Base-by-base conservation (phyloP, 768 basidiomycete genomes). In the Cantharellus cinnabarinus region DNA sequence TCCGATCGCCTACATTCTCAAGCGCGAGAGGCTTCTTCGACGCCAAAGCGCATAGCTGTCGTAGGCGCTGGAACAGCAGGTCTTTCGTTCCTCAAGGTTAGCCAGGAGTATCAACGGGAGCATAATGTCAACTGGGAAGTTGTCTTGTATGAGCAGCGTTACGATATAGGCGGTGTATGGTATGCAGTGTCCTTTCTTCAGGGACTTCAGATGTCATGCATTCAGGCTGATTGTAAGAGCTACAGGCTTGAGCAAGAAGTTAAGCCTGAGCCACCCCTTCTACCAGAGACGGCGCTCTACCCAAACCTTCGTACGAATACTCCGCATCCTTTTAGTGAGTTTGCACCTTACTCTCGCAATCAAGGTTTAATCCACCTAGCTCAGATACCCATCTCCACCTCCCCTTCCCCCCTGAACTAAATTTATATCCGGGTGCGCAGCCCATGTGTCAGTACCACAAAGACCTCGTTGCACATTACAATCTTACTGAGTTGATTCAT, bases 1-100 rank as follows among this genome's bases (percentile, higher is more conserved):
- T 29, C 20, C 20, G 20, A 29, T 29, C 1, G 20, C 20, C 20
- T 29, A 29, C 20, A 29, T 29, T 29, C 1, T 29, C 20, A 29
- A 29, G 20, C 20, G 20, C 20, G 20, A 29, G 20, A 29, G 10
- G 1, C 10, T 29, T 29, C 10, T 48, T 29, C 44, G 10, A 10
- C 10, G 29, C 44, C 44, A 48, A 80, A 78, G 67, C 73, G 74
- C 3, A 75, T 82, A 57, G 79, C 75, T 4, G 74, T 81, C 54
- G 70, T 82, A 15, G 80, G 80, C 4, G 77, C 73, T 3, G 79
- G 79, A 0, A 79, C 75, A 63, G 77, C 75, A 3, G 79, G 79
- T 1, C 67, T 81, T 35, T 77, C 75, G 2, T 71, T 73, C 66
- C 66, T 81, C 35, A 77, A 77, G 65, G 74, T 73, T 3, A 64